These are phyloP conservation scores for Pholiota adiposa DNA, from an alignment of 1,284 basidiomycete genomes.

Conservation along the genomic window DNA sequence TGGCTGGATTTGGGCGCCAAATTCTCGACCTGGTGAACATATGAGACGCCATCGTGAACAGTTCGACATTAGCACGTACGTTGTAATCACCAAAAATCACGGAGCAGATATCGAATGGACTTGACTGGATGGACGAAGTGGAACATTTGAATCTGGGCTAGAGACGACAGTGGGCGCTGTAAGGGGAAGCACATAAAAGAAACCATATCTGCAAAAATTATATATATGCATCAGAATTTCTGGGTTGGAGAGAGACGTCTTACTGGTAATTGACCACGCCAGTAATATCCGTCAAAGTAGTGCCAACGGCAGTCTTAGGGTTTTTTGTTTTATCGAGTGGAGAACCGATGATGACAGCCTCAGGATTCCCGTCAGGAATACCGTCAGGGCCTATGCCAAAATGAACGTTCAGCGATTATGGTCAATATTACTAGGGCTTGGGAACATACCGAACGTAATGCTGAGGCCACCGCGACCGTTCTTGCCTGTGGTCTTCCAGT, in stretches of 20 bases:
- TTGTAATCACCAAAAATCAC: constrained; percentile 70
- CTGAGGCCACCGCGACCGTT: constrained; percentile 64
- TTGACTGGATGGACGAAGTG: constrained; percentile 44
- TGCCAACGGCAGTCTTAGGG: constrained; percentile 53
- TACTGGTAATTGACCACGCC: constrained; percentile 62
- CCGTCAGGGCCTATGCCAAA: constrained; percentile 42
- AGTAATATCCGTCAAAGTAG: constrained; percentile 52
- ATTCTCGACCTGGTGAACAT: constrained; percentile 53
- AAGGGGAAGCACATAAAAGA: constrained; percentile 58
- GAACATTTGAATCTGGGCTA: constrained; percentile 37
- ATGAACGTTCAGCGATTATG: constrained; percentile 7
- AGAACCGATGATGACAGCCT: constrained; percentile 54
- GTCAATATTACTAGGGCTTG: neutral
- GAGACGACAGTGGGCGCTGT: constrained; percentile 55
- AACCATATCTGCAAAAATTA: constrained; percentile 49
- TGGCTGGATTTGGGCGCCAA: constrained; percentile 55
- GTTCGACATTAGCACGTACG: constrained; percentile 17
- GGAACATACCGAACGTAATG: constrained; percentile 49
- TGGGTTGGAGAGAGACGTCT: constrained; percentile 16
- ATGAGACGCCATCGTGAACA: neutral
- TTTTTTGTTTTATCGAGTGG: constrained; percentile 62
- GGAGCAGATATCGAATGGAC: constrained; percentile 42
- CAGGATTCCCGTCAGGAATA: constrained; percentile 61
- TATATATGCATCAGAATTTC: neutral
- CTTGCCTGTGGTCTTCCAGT: constrained; percentile 60